A percentile compares a stretch with the other conserved stretches of the same genome.
Evolutionary conservation across 768 basidiomycete genomes (phyloP).

Genomic region (Cantharellus anzutake): DNA sequence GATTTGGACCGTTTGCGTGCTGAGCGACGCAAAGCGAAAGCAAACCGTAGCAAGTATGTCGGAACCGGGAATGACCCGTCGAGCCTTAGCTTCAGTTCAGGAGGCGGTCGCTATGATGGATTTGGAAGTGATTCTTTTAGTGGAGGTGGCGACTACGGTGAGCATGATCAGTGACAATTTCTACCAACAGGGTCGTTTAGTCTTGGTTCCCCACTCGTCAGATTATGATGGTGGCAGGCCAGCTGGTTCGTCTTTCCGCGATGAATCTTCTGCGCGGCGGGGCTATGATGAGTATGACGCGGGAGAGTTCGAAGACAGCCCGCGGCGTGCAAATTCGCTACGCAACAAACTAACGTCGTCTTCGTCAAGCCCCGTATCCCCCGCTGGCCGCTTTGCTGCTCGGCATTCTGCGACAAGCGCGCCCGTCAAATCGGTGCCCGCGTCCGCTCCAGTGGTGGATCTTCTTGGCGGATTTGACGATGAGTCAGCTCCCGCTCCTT

Average conservation of each 20-base stretch:
- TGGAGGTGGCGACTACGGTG: neutral
- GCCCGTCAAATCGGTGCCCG: neutral
- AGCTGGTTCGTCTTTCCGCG: conserved; percentile 33
- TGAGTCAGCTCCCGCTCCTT: conserved; percentile 25
- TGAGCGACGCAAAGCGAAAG: conserved; percentile 85
- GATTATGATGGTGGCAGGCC: conserved; percentile 25
- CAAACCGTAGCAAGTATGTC: conserved; percentile 73
- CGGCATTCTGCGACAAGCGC: neutral
- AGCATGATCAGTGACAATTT: neutral
- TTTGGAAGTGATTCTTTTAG: conserved; percentile 36
- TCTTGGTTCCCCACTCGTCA: conserved; percentile 17
- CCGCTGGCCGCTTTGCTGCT: neutral
- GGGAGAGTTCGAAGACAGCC: conserved; percentile 61
- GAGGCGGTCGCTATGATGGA: conserved; percentile 44
- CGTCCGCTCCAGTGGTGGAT: conserved; percentile 30
- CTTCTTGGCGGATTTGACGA: conserved; percentile 63
- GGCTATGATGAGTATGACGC: conserved; percentile 92
- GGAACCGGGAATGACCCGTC: conserved; percentile 60
- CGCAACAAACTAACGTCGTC: neutral
- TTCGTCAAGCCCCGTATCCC: neutral
- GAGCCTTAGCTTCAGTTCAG: conserved; percentile 39
- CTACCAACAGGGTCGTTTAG: neutral
- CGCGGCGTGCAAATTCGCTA: conserved; percentile 21
- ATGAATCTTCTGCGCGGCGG: conserved; percentile 28
- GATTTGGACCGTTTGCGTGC: conserved; percentile 80